Base-by-base conservation (phyloP, 2,329 filamentous ascomycete species). In the Tolypocladium ophioglossoides region DNA sequence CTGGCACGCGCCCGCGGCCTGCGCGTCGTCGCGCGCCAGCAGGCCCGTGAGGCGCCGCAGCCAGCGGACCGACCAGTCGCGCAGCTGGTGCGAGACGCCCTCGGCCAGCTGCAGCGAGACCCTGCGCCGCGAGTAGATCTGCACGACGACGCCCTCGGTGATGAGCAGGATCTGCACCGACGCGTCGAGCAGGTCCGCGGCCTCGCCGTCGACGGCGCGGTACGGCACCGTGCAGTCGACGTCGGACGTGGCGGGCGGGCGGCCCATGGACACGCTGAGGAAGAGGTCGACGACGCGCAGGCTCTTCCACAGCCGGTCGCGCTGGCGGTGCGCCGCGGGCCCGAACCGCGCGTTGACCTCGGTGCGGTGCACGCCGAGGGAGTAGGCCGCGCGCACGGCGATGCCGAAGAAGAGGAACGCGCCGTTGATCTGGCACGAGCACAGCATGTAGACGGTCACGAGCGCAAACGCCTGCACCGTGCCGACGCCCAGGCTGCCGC, bases 351-450 rank as follows among this genome's bases (percentile, higher is more conserved):
- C 70, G 56, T 80, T 81, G 24, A 80, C 76, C 51, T 79, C 77
- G 1, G 75, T 78, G 2, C 78, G 68, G 57, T 81, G 78, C 6
- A 80, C 65, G 0, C 78, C 78, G 16, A 80, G 73, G 0, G 77
- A 76, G 55, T 80, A 79, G 0, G 77, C 77, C 0, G 78, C 75
- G 2, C 78, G 70, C 0, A 74, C 77, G 0, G 77, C 75, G 8
- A 79, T 74, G 9, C 78, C 78, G 20, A 80, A 79, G 62, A 79
- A 77, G 2, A 81, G 62, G 50, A 79, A 81, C 0, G 76, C 76
- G 1, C 76, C 76, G 54, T 79, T 80, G 61, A 80, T 78, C 60
- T 80, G 78, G 52, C 76, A 79, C 4, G 77, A 73, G 32, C 74
- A 74, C 4, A 80, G 74, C 74, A 79, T 79, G 64, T 79, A 79